Base-by-base conservation (phyloP, 169 alveolate species). In the Amoebophrya sp. region DNA sequence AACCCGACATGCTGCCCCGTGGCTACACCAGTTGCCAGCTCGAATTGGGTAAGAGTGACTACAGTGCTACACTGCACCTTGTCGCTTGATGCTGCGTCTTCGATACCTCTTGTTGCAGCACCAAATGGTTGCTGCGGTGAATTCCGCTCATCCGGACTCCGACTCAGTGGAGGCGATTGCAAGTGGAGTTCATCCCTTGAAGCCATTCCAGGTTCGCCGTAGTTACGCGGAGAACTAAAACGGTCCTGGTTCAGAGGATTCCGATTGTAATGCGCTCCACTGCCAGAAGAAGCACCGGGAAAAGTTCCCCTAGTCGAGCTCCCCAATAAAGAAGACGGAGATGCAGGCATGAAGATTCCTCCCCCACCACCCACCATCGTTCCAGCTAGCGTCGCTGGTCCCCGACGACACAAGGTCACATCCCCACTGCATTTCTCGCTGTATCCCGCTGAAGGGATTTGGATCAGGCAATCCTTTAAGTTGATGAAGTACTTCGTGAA, bases 401-500 rank as follows among this genome's bases (percentile, higher is more conserved):
- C 83, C 36, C 83, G 2, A 29, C 83, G 12, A 6, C 10, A 1
- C 83, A 65, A 26, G 1, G 83, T 26, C 39, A 65, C n/a, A 26
- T 65, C 83, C 83, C 39, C 12, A 6, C 18, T 1, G 83, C 83
- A 65, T 26, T 65, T 65, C 33, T 65, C 33, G 2, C 33, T 6
- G 83, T 65, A 65, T 29, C 83, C 83, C 36, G 2, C 83, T 29
- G 36, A 12, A 10, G 83, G 83, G 3, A 65, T 1, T 36, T 65
- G 83, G 38, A 65, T 36, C 33, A 65, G 83, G 33, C 83, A 65
- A 26, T 65, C 83, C 83, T 65, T 65, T 36, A 65, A 12, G 2
- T 6, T 18, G 83, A 65, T 65, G 83, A 65, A 65, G 83, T 65
- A 65, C 83, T 65, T 65, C 26, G 83, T 65, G 83, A 65, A 65